Conservation (phyloP, 2,329 filamentous ascomycete species). For the Achaetomium macrosporum region DNA sequence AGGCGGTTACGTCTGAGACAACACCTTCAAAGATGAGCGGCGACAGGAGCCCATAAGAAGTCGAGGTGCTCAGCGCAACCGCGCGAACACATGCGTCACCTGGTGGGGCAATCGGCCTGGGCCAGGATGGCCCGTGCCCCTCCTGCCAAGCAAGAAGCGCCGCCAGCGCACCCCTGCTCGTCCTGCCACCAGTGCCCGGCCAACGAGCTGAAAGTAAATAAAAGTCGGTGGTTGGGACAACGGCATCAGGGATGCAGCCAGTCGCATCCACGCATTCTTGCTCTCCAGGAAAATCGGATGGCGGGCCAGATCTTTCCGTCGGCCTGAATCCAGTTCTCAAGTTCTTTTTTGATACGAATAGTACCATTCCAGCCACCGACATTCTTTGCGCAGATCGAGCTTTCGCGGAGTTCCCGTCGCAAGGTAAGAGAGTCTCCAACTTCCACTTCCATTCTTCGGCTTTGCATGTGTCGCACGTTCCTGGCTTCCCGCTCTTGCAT, state of each 20-base stretch:
- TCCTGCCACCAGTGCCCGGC: slow-evolving; percentile 18
- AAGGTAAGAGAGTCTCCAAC: slow-evolving; percentile 2
- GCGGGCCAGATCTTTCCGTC: slow-evolving; percentile 8
- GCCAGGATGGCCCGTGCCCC: too few relatives aligned
- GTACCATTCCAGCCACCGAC: slow-evolving; percentile 14
- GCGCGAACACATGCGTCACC: slow-evolving; percentile 1
- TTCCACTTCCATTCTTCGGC: neutral
- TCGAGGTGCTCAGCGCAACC: too few relatives aligned
- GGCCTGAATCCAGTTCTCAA: neutral
- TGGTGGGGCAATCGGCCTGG: slow-evolving; percentile 2
- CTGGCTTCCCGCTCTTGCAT: slow-evolving; percentile 6
- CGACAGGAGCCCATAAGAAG: too few relatives aligned
- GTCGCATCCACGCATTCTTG: neutral
- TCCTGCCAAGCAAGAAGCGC: slow-evolving; percentile 6
- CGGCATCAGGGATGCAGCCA: slow-evolving; percentile 16
- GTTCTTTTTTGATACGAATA: neutral
- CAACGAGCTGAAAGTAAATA: slow-evolving; percentile 27
- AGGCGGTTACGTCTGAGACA: too few relatives aligned
- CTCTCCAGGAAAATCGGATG: slow-evolving; percentile 9
- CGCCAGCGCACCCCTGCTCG: slow-evolving; percentile 8
- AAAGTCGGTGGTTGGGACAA: slow-evolving; percentile 27
- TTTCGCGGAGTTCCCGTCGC: neutral
- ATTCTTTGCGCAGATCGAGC: slow-evolving; percentile 8
- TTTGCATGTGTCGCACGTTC: neutral
- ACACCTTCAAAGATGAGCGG: too few relatives aligned